Conservation (phyloP, 768 basidiomycete genomes). For the Russula compacta region DNA sequence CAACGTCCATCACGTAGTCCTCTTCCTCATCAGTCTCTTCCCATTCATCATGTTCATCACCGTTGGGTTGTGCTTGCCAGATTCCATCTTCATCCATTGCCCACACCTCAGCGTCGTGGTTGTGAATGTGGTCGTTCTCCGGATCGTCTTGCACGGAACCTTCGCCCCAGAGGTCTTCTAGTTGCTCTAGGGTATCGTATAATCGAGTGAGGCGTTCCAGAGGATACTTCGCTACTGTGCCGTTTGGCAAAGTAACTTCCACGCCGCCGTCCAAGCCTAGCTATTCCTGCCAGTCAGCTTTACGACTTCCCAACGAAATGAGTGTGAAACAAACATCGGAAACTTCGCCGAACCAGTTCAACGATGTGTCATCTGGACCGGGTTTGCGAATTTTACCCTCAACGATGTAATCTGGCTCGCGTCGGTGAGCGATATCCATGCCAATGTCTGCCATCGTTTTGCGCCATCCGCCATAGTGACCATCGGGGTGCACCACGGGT, state of each 20-base stretch:
- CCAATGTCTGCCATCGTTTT: constrained; percentile 65
- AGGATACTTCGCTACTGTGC: constrained; percentile 40
- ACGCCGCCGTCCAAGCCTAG: constrained; percentile 67
- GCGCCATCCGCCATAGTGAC: constrained; percentile 59
- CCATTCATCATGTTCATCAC: constrained; percentile 27
- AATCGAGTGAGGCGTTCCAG: constrained; percentile 64
- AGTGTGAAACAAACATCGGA: constrained; percentile 41
- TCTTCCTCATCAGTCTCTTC: constrained; percentile 28
- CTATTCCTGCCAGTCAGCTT: constrained; percentile 30
- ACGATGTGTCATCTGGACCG: constrained; percentile 29
- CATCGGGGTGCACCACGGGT: constrained; percentile 36
- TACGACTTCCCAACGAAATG: neutral
- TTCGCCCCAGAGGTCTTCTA: constrained; percentile 58
- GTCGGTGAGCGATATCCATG: constrained; percentile 40
- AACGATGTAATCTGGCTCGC: constrained; percentile 28
- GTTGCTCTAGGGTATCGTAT: constrained; percentile 74
- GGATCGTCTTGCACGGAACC: constrained; percentile 29
- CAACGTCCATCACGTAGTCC: constrained; percentile 34
- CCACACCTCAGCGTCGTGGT: constrained; percentile 32
- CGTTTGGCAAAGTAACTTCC: constrained; percentile 62
- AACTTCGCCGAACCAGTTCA: constrained; percentile 87
- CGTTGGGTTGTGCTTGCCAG: constrained; percentile 25
- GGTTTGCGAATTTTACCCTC: constrained; percentile 40
- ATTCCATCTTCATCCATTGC: constrained; percentile 34
- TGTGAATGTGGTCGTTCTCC: constrained; percentile 32